These are phyloP conservation scores for Theileria parva DNA, from an alignment of 169 alveolate species.

Conservation along the genomic window DNA sequence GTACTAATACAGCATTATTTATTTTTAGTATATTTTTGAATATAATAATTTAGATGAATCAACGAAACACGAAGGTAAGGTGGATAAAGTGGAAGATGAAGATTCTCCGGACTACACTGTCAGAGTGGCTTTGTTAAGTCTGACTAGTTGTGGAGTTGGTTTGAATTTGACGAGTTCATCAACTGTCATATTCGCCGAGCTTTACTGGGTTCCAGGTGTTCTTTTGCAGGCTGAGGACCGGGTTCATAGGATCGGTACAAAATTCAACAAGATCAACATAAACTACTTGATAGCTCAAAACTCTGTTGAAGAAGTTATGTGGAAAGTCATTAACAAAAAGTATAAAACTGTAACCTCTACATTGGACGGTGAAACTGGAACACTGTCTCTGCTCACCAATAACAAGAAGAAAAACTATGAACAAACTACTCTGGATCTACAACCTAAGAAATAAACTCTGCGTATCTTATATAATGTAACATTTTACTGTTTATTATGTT, in stretches of 20 bases:
- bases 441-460: neutral
- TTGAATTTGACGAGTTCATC: conserved; percentile 93
- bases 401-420: conserved; percentile 1
- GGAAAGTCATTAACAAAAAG: conserved; percentile 77
- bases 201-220: conserved; percentile 97
- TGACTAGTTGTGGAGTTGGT: conserved; percentile 96
- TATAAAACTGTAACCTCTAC: conserved; percentile 82
- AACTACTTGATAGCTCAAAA: conserved; percentile 86
- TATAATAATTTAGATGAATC: too few species aligned
- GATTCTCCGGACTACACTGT: conserved; percentile 56
- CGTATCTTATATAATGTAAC: neutral
- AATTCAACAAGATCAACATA: conserved; percentile 74
- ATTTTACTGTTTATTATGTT: too few species aligned
- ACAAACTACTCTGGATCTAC: neutral
- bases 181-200: conserved; percentile 96
- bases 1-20: conserved; percentile 20
- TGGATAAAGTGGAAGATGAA: neutral
- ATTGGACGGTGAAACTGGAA: conserved; percentile 66
- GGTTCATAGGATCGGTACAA: conserved; percentile 94
- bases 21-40: too few species aligned
- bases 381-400: conserved; percentile 27
- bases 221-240: conserved; percentile 98
- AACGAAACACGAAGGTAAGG: neutral
- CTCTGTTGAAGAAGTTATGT: conserved; percentile 79
- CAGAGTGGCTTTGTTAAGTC: conserved; percentile 89